Evolutionary conservation across 2,329 filamentous ascomycete species (phyloP).

Genomic region (Xylaria sp.): DNA sequence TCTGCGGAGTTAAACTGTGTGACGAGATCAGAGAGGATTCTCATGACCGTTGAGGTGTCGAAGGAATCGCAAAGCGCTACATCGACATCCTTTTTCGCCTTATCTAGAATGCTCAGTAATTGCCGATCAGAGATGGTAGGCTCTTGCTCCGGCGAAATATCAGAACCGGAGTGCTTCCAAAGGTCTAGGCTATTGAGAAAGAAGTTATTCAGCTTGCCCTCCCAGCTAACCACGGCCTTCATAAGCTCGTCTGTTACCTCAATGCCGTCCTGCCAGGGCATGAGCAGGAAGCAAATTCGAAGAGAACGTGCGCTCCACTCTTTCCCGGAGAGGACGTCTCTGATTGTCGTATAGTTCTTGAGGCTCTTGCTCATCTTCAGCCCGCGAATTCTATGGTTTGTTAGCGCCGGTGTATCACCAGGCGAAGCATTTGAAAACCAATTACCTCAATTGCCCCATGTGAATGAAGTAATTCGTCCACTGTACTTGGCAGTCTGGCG

Average conservation of each 20-base stretch:
- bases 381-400: slow-evolving; percentile 20
- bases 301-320: slow-evolving; percentile 20
- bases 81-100: slow-evolving; percentile 20
- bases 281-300: slow-evolving; percentile 26
- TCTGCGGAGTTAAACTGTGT: slow-evolving; percentile 22
- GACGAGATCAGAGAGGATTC: slow-evolving; percentile 22
- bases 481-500: slow-evolving; percentile 5
- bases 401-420: slow-evolving; percentile 1
- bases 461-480: slow-evolving; percentile 27
- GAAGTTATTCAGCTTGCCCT: slow-evolving; percentile 24
- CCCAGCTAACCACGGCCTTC: slow-evolving; percentile 20
- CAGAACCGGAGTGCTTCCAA: not conserved
- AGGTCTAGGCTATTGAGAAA: slow-evolving; percentile 18
- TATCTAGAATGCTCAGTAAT: slow-evolving; percentile 16
- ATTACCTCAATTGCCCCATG: slow-evolving; percentile 24
- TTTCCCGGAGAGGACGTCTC: slow-evolving; percentile 10
- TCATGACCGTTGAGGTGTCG: slow-evolving; percentile 22
- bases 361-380: slow-evolving; percentile 27
- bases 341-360: slow-evolving; percentile 25
- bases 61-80: slow-evolving; percentile 24
- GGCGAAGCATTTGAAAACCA: not conserved
- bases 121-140: slow-evolving; percentile 10
- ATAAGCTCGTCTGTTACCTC: slow-evolving; percentile 24
- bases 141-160: slow-evolving; percentile 11
- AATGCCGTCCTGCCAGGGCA: slow-evolving; percentile 22